phyloP scores from a whole-genome alignment of 768 basidiomycete species.

The Agrocybe chaxingu region DNA sequence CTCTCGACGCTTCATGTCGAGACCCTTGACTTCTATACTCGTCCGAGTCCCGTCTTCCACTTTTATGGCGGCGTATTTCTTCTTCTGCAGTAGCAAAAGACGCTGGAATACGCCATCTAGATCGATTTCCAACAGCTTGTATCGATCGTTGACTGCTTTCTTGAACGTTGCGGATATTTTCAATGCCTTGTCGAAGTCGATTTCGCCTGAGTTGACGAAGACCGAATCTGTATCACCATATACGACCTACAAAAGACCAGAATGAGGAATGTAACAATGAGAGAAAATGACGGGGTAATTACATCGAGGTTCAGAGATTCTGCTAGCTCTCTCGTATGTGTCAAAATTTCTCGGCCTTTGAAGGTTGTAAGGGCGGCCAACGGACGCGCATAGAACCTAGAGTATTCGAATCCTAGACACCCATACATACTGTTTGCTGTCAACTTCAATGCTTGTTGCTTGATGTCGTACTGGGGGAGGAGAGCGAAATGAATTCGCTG shows the following conservation, averaged over 20 bases:
- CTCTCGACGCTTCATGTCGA: conserved; percentile 99
- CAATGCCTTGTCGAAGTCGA: conserved; percentile 82
- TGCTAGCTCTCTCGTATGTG: conserved; percentile 87
- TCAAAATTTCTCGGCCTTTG: conserved; percentile 97
- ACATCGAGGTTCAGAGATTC: conserved; percentile 90
- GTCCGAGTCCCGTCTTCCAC: conserved; percentile 78
- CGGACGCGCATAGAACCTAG: conserved; percentile 93
- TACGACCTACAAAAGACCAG: conserved; percentile 65
- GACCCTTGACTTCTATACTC: conserved; percentile 88
- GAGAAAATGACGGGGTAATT: conserved; percentile 23
- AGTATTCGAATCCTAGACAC: conserved; percentile 96
- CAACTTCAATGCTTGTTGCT: conserved; percentile 93
- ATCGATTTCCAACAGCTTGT: conserved; percentile 95
- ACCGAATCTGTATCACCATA: conserved; percentile 99
- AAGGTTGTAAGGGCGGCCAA: conserved; percentile 97
- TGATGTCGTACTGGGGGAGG: conserved; percentile 81
- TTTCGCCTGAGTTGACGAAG: conserved; percentile 95
- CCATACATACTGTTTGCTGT: conserved; percentile 99
- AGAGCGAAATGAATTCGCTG: neutral
- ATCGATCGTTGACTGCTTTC: conserved; percentile 93
- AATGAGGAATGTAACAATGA: neutral
- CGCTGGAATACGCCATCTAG: conserved; percentile 93
- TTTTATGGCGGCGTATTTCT: conserved; percentile 98
- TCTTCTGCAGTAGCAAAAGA: conserved; percentile 91
- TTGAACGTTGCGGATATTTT: conserved; percentile 93